These are phyloP conservation scores for Raffaelea ambrosiae DNA, from an alignment of 2,329 filamentous ascomycete species.

Conservation along the genomic window DNA sequence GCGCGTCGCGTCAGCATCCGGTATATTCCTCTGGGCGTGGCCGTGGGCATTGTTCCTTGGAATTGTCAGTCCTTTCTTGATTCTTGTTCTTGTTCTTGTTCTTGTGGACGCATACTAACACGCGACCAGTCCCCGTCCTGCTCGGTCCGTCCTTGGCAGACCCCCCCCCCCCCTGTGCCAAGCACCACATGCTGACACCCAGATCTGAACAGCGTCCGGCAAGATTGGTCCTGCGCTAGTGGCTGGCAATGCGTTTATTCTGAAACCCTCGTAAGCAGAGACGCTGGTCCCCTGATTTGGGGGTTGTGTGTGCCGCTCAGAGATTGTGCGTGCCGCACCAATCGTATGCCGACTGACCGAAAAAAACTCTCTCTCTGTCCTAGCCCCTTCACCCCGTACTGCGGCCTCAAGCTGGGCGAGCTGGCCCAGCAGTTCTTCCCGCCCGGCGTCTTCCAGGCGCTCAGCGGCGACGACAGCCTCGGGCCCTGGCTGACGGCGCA, in stretches of 20 bases:
- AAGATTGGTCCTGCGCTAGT: neutral
- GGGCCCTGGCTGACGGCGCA: slow-evolving; percentile 50
- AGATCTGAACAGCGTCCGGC: neutral
- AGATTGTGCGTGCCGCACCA: too few relatives aligned
- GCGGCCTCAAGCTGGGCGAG: slow-evolving; percentile 49
- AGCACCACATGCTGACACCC: too few relatives aligned
- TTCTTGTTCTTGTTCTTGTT: too few relatives aligned
- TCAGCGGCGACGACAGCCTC: slow-evolving; percentile 52
- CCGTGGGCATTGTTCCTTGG: neutral
- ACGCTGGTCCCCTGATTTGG: too few relatives aligned
- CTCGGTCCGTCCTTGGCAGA: neutral
- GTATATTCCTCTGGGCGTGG: neutral
- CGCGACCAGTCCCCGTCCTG: neutral
- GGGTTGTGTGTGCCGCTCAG: too few relatives aligned
- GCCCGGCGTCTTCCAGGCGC: slow-evolving; percentile 51
- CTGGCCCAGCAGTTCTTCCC: slow-evolving; percentile 49
- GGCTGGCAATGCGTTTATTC: neutral
- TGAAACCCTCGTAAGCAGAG: slow-evolving; percentile 30
- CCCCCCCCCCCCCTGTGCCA: too few relatives aligned
- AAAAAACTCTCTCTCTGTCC: too few relatives aligned
- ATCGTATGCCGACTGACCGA: too few relatives aligned
- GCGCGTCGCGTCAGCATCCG: neutral
- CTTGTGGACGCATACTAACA: too few relatives aligned
- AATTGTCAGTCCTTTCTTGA: neutral
- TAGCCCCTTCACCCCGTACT: slow-evolving; percentile 48